A percentile compares a stretch with the other conserved stretches of the same genome.
Evolutionary conservation across 1,139 yeast species (phyloP).

Genomic region (Lodderomyces pseudojiufengensis): DNA sequence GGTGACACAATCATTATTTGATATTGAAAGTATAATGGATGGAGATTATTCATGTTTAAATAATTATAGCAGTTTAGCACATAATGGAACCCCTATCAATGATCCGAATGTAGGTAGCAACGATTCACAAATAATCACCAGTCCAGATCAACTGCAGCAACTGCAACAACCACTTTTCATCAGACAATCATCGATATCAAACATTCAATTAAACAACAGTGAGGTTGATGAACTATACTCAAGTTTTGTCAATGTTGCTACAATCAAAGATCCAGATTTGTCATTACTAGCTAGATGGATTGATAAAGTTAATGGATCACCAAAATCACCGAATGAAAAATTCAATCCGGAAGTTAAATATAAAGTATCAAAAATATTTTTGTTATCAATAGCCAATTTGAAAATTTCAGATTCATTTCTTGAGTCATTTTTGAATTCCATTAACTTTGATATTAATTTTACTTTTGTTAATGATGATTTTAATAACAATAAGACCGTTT

Average conservation of each 20-base stretch:
- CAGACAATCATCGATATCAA: slow-evolving; percentile 12
- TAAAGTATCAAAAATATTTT: slow-evolving; percentile 61
- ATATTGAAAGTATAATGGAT: slow-evolving; percentile 80
- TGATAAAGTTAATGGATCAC: slow-evolving; percentile 38
- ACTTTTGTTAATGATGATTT: slow-evolving; percentile 37
- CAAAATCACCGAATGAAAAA: slow-evolving; percentile 6
- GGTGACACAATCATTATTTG: slow-evolving; percentile 72
- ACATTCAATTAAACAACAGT: slow-evolving; percentile 17
- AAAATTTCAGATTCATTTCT: slow-evolving; percentile 49
- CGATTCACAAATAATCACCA: slow-evolving; percentile 2
- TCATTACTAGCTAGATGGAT: slow-evolving; percentile 47
- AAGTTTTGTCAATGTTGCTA: slow-evolving; percentile 61
- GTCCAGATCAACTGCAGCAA: background rate
- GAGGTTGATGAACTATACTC: slow-evolving; percentile 65
- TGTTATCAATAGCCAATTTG: slow-evolving; percentile 54
- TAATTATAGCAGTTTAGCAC: slow-evolving; percentile 8
- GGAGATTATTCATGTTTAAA: slow-evolving; percentile 48
- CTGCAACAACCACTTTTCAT: slow-evolving; percentile 8
- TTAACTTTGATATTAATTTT: slow-evolving; percentile 42
- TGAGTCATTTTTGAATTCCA: slow-evolving; percentile 40
- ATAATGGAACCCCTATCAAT: background rate
- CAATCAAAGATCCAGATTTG: slow-evolving; percentile 43
- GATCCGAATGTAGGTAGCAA: background rate
- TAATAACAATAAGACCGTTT: slow-evolving; percentile 37
- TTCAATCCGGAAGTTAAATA: slow-evolving; percentile 20